Percentiles rank a stretch among this genome's conserved stretches.
Evolutionary conservation across 805 yeast species (phyloP).

Genomic region (Schwanniomyces vanrijiae): DNA sequence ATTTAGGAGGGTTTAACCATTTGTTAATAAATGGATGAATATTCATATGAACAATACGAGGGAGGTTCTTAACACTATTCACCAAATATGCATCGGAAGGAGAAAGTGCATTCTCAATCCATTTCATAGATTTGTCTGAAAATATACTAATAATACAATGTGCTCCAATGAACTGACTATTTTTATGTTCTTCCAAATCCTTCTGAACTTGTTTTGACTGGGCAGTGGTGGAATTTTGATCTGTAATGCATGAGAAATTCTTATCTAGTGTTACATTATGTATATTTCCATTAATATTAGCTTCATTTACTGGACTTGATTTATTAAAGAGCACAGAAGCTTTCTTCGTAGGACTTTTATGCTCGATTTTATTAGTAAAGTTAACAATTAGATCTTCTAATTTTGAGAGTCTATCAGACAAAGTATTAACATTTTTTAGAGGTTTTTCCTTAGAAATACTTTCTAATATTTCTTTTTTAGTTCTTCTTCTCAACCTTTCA

Average conservation of each 20-base stretch:
- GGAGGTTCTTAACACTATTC: conserved; percentile 28
- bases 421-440: conserved; percentile 10
- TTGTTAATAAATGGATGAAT: conserved; percentile 15
- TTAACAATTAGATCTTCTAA: conserved; percentile 20
- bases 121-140: conserved; percentile 33
- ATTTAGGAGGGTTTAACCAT: conserved; percentile 33
- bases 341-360: not conserved
- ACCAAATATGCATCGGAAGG: conserved; percentile 17
- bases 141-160: conserved; percentile 37
- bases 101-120: conserved; percentile 28
- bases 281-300: not conserved
- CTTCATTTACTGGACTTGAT: not conserved
- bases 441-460: conserved; percentile 1
- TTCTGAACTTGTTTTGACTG: not conserved
- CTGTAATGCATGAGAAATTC: not conserved
- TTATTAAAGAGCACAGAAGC: not conserved
- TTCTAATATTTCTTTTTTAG: not conserved
- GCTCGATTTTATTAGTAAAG: conserved; percentile 20
- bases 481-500: not conserved
- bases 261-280: not conserved
- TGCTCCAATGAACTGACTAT: conserved; percentile 28
- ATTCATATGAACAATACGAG: conserved; percentile 19
- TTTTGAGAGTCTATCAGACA: conserved; percentile 20
- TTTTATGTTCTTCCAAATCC: not conserved
- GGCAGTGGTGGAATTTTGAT: not conserved